Percentiles rank a stretch among this genome's conserved stretches.
Evolutionary conservation across 305 asterid species (phyloP).

Genomic region (Rubia tinctorum): DNA sequence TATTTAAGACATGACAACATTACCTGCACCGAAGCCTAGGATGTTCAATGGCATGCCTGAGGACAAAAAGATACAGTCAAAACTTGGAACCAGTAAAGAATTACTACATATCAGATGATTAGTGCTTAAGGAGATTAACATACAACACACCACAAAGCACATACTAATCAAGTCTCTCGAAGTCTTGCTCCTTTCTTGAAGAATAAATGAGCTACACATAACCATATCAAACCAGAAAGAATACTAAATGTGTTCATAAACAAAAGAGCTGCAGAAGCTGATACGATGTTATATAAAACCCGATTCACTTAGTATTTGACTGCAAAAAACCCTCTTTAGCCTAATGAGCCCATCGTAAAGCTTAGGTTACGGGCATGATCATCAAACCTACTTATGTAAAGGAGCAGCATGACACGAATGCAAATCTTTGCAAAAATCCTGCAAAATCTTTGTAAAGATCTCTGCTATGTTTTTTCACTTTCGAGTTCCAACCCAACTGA

Average conservation of each 20-base stretch:
- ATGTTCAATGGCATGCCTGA: conserved; percentile 75
- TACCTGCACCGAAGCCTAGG: conserved; percentile 88
- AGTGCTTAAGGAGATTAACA: not conserved
- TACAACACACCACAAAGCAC: not conserved
- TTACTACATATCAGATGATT: not conserved
- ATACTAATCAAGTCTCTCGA: not conserved
- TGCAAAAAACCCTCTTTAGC: not conserved
- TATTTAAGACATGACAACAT: not conserved
- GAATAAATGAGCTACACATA: not conserved
- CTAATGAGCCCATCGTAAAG: not conserved
- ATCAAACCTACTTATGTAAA: not conserved
- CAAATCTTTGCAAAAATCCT: not conserved
- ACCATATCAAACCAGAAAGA: not conserved
- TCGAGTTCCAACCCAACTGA: not conserved
- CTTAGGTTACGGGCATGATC: not conserved
- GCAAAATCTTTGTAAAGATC: too few relatives aligned
- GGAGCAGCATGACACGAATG: not conserved
- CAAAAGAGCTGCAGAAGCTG: not conserved
- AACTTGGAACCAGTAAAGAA: not conserved
- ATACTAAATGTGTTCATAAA: not conserved
- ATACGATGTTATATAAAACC: not conserved
- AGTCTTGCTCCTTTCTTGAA: not conserved
- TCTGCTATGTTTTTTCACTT: not conserved
- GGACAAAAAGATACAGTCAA: conserved; percentile 5
- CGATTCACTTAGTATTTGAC: not conserved